phyloP scores from a whole-genome alignment of 2,329 filamentous ascomycete species.

The Fonsecaea nubica region DNA sequence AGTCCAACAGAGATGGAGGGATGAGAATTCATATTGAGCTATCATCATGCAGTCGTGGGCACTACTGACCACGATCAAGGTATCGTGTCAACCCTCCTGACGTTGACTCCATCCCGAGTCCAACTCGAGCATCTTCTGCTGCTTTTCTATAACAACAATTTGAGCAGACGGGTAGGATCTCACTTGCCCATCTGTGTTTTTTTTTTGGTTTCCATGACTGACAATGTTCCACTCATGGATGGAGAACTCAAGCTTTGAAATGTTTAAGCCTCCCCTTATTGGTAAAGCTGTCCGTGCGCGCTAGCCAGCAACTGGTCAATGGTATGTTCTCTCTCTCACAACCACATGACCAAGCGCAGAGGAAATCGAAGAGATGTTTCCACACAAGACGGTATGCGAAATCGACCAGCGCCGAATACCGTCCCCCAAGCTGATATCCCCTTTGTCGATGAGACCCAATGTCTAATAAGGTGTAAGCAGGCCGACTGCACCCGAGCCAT shows the following conservation, averaged over 20 bases:
- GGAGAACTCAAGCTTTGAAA: conserved; percentile 25
- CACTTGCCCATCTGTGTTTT: conserved; percentile 10
- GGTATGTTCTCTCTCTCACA: conserved; percentile 9
- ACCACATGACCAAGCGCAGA: conserved; percentile 11
- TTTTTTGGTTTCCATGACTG: conserved; percentile 1
- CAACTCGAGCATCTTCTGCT: conserved; percentile 8
- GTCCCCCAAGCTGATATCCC: conserved; percentile 26
- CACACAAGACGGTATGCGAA: conserved; percentile 34
- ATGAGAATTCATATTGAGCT: conserved; percentile 31
- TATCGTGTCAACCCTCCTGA: conserved; percentile 11
- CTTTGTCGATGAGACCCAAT: conserved; percentile 37
- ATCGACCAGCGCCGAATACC: conserved; percentile 40
- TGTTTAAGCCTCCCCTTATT: conserved; percentile 21
- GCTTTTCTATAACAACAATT: conserved; percentile 30
- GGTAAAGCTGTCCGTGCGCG: conserved; percentile 4
- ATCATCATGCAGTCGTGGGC: conserved; percentile 26
- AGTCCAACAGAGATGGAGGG: conserved; percentile 4
- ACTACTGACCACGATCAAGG: background rate
- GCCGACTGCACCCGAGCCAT: conserved; percentile 28
- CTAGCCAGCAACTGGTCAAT: conserved; percentile 10
- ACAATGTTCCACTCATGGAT: conserved; percentile 13
- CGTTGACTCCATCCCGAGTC: background rate
- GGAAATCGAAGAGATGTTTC: conserved; percentile 20
- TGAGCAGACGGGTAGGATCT: conserved; percentile 8
- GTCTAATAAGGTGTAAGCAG: conserved; percentile 36